Base-by-base conservation (phyloP, 1,284 basidiomycete species). In the Leccinum variabile region DNA sequence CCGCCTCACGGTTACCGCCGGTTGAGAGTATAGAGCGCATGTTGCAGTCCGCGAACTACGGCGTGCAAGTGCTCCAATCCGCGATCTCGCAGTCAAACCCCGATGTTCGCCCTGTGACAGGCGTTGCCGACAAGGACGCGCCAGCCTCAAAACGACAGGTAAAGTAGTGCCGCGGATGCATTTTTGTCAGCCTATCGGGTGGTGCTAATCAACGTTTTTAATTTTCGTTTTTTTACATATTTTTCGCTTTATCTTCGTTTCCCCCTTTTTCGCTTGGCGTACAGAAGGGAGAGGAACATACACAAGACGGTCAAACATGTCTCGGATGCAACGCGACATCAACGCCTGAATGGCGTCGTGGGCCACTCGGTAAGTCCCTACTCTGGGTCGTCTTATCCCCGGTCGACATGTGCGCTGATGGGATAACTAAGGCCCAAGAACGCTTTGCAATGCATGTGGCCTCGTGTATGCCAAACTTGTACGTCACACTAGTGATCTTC, bases 321-420 rank as follows among this genome's bases (percentile, higher is more conserved):
- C 78, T 90, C 35, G 91, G 89, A 33, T 92, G 90, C 76, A 82
- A 79, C 68, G 90, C 90, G 63, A 92, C 90, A n/a, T 87, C 90
- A 60, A 92, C 91, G 62, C 90, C 90, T 5, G 90, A 92, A 78
- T 92, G 91, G 90, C 80, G 90, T 61, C 77, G 90, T 67, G 90
- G 90, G 1, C 90, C 90, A 14, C 75, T 92, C 77, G 90, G 90
- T 91, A 70, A 73, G 81, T 77, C 49, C 32, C 0, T 46, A 35
- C 22, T 56, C 53, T 53, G 58, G 18, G 62, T 72, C 64, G 28
- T 67, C 71, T 73, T 73, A 66, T 69, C 62, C 64, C 58, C 63
- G 69, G 69, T 64, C 33, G 22, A 61, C 63, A 60, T 69, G 65
- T 66, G 62, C 59, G 49, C 57, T 76, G 63, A 65, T 61, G 57